These are phyloP conservation scores for Royoungia palumana DNA, from an alignment of 768 basidiomycete genomes.

Conservation along the genomic window DNA sequence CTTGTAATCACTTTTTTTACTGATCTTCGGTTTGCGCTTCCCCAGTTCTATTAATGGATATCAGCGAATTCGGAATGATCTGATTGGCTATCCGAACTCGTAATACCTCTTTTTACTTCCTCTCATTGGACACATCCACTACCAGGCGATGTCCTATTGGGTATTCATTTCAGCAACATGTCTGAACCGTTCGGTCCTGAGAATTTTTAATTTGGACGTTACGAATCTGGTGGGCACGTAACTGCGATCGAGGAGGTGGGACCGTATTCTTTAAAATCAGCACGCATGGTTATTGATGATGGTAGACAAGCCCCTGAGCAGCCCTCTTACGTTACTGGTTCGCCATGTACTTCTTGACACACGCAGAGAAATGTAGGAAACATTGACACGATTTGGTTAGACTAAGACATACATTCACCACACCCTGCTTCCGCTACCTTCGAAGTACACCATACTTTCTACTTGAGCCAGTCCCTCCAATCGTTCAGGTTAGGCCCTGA, in stretches of 20 bases:
- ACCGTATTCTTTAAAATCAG: too few species aligned
- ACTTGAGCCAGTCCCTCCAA: too few species aligned
- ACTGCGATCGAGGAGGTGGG: neutral
- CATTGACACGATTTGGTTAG: too few species aligned
- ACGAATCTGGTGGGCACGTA: neutral
- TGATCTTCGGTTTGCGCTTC: neutral
- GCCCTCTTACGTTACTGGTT: too few species aligned
- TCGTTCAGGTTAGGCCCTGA: neutral
- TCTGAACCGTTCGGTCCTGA: neutral
- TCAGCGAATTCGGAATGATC: neutral
- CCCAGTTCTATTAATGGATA: conserved; percentile 23
- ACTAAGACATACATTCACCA: too few species aligned
- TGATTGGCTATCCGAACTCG: conserved; percentile 3
- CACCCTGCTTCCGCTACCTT: too few species aligned
- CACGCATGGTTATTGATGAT: too few species aligned
- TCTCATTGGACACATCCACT: neutral
- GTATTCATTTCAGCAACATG: neutral
- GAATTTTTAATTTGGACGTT: neutral
- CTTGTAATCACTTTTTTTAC: neutral
- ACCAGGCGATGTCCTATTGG: neutral
- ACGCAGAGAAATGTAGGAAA: too few species aligned
- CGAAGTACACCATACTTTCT: too few species aligned
- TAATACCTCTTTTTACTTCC: neutral
- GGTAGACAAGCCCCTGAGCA: too few species aligned
- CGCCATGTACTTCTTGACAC: too few species aligned